Evolutionary conservation across 345 rosid species (phyloP), one percentile per base, ranked within the genome.

Genomic region (Citrus medica): DNA sequence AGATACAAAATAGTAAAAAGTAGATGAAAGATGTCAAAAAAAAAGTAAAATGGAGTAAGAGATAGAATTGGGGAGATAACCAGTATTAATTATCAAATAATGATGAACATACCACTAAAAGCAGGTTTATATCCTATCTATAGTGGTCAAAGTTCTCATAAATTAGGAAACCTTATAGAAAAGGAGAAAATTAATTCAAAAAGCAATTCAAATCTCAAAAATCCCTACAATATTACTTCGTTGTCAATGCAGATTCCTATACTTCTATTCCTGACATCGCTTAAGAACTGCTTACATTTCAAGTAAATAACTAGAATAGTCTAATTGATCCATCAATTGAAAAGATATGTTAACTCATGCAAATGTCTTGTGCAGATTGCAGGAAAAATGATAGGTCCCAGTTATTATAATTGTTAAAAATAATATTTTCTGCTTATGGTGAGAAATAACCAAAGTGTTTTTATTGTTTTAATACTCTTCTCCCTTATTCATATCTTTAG

Each of bases 331-430:
- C 22, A 4, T 69, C 14, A 6, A 53, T 37, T 56, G 27, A 55
- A 53, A 35, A 61, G 67, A 66, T 66, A 35, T 22, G 53, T 80
- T 62, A 53, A 24, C 35, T 73, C 25, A 60, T 60, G 19, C 24
- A 35, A 59, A 38, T 61, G 38, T 80, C 67, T 75, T 30, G 8
- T 89, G 84, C 86, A 94, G 98, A 93, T 97, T 81, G 98, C 98
- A 32, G 94, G 89, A 83, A 97, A 94, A 30, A 30, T 33, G 35
- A 33, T 33, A 33, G 5, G 35, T 33, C 35, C 33, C 6, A 33
- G 35, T 33, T 4, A 33, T 33, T 33, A 33, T 6, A 33, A 33
- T 33, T 33, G 35, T 33, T 33, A 33, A 1, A 33, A 33, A 0
- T 33, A 33, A 33, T 33, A 33, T 33, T 33, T 33, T 33, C 6